These are phyloP conservation scores for Ogataea pilisensis DNA, from an alignment of 805 yeast species.

Conservation along the genomic window DNA sequence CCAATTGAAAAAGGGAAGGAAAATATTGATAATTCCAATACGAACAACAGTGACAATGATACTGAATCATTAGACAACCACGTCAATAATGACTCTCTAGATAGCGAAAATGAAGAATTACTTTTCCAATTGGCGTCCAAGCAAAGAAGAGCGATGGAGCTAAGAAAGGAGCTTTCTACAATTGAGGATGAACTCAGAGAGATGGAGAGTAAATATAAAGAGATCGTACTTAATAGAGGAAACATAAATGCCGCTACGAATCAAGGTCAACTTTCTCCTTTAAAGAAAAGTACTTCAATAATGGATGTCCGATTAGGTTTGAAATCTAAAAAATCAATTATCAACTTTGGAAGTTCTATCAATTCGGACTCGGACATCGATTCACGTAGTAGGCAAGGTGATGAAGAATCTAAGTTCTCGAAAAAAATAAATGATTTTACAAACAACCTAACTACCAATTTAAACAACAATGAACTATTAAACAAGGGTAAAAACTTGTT, in stretches of 20 bases:
- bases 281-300: constrained; percentile 1
- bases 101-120: constrained; percentile 16
- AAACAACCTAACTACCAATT: constrained; percentile 21
- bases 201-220: constrained; percentile 32
- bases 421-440: constrained; percentile 23
- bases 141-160: constrained; percentile 48
- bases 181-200: constrained; percentile 36
- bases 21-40: neutral
- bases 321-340: constrained; percentile 5
- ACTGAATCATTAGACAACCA: neutral
- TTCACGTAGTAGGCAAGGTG: constrained; percentile 3
- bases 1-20: constrained; percentile 27
- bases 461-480: constrained; percentile 21
- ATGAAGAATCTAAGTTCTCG: constrained; percentile 11
- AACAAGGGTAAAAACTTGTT: constrained; percentile 24
- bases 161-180: constrained; percentile 40
- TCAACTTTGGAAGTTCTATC: constrained; percentile 9
- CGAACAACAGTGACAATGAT: neutral
- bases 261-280: neutral
- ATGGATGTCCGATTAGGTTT: neutral
- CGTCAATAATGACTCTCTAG: neutral
- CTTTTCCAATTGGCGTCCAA: constrained; percentile 44
- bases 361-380: neutral
- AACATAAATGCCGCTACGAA: neutral
- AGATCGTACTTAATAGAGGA: constrained; percentile 2